A percentile compares a stretch with the other conserved stretches of the same genome.
Conservation (phyloP, 2,329 filamentous ascomycete species). For the Teratosphaeria pseudoeucalypti region DNA sequence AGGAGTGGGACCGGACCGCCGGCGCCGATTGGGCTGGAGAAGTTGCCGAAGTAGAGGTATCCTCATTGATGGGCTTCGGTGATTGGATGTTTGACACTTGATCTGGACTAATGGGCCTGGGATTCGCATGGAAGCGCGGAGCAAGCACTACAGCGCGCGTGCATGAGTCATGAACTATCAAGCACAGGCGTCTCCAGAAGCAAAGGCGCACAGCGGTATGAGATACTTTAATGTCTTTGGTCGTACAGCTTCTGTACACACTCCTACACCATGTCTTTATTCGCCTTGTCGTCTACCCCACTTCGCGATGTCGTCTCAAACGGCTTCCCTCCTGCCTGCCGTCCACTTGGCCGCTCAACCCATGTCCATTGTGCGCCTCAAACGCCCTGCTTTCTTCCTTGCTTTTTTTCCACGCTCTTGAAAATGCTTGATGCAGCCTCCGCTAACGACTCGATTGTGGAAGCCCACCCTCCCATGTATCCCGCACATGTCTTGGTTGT, state of each 20-base stretch:
- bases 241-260: neutral
- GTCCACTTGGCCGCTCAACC: neutral
- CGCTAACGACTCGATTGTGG: neutral
- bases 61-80: neutral
- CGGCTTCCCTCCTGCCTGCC: neutral
- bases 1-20: conserved; percentile 51
- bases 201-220: neutral
- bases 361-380: neutral
- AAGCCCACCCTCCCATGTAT: neutral
- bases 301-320: neutral
- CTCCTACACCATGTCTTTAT: neutral
- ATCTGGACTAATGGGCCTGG: neutral
- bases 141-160: neutral
- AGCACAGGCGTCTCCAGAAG: neutral
- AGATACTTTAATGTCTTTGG: neutral
- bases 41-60: neutral
- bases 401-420: neutral
- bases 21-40: neutral
- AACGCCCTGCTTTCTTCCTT: neutral
- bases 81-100: no score
- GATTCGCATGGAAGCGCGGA: neutral
- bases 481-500: neutral
- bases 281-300: neutral
- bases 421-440: neutral
- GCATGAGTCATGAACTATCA: neutral